Evolutionary conservation across 768 basidiomycete genomes (phyloP).

Genomic region (Boletellus sp.): DNA sequence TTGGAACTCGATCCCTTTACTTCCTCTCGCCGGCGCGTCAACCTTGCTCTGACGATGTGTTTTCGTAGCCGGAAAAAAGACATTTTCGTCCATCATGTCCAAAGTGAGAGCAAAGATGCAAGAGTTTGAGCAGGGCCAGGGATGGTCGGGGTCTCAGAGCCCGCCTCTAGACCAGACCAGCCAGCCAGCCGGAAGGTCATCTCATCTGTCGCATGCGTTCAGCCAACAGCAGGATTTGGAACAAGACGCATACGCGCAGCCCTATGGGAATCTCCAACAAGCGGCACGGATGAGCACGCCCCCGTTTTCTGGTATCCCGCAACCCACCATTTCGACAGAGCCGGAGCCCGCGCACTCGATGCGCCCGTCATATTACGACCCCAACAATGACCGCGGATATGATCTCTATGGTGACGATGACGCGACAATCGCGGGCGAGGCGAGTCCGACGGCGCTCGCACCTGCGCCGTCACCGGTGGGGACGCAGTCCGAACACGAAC

Average conservation of each 20-base stretch:
- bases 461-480: too few species aligned
- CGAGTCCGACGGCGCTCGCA: too few species aligned
- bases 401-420: slow-evolving; percentile 23
- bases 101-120: slow-evolving; percentile 84
- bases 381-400: slow-evolving; percentile 32
- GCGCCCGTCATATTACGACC: slow-evolving; percentile 33
- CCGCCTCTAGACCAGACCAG: background rate
- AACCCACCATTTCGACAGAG: background rate
- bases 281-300: background rate
- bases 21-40: background rate
- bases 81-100: slow-evolving; percentile 63
- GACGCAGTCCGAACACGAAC: too few species aligned
- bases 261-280: background rate
- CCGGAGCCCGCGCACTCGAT: background rate
- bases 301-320: slow-evolving; percentile 10
- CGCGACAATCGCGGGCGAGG: background rate
- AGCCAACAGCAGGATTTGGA: background rate
- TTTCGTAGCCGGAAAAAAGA: slow-evolving; percentile 67
- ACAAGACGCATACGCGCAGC: slow-evolving; percentile 7
- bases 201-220: background rate
- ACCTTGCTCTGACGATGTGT: background rate
- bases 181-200: background rate
- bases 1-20: too few species aligned
- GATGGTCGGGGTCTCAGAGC: slow-evolving; percentile 15
- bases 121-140: slow-evolving; percentile 59